Conservation (phyloP, 805 yeast genomes). For the Yamadazyma akitaensis region DNA sequence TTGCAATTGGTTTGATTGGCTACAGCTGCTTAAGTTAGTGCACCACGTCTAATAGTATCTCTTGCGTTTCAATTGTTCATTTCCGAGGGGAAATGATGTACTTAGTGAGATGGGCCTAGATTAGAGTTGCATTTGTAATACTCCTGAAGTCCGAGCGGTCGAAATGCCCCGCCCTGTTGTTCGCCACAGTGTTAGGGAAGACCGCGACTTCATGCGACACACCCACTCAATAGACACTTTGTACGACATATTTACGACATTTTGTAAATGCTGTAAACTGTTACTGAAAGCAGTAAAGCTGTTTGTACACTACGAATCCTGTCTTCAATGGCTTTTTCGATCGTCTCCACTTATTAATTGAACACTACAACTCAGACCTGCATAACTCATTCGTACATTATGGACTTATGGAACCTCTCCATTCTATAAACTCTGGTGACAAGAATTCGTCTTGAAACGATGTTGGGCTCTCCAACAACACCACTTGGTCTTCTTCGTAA, state of each 20-base stretch:
- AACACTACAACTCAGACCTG: neutral
- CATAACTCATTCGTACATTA: neutral
- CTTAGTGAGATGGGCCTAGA: neutral
- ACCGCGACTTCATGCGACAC: too few relatives aligned
- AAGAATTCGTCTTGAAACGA: conserved; percentile 42
- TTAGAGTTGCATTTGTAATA: neutral
- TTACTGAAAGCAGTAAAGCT: neutral
- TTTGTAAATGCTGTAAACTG: neutral
- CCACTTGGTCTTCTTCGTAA: conserved; percentile 48
- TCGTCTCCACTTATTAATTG: too few relatives aligned
- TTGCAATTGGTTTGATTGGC: too few relatives aligned
- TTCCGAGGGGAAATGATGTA: too few relatives aligned
- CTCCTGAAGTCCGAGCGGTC: conserved; percentile 4
- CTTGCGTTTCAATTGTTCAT: too few relatives aligned
- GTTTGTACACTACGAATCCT: too few relatives aligned
- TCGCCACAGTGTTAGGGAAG: too few relatives aligned
- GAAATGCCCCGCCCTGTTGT: neutral
- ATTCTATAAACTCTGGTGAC: conserved; percentile 38
- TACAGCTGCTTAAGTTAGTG: too few relatives aligned
- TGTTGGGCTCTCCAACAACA: conserved; percentile 37
- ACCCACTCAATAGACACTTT: too few relatives aligned
- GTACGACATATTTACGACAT: too few relatives aligned
- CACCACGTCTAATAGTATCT: too few relatives aligned
- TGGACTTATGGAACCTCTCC: neutral
- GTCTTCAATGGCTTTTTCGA: too few relatives aligned